Evolutionary conservation across 2,329 filamentous ascomycete genomes (phyloP).

Genomic region (Verticillium isaacii): DNA sequence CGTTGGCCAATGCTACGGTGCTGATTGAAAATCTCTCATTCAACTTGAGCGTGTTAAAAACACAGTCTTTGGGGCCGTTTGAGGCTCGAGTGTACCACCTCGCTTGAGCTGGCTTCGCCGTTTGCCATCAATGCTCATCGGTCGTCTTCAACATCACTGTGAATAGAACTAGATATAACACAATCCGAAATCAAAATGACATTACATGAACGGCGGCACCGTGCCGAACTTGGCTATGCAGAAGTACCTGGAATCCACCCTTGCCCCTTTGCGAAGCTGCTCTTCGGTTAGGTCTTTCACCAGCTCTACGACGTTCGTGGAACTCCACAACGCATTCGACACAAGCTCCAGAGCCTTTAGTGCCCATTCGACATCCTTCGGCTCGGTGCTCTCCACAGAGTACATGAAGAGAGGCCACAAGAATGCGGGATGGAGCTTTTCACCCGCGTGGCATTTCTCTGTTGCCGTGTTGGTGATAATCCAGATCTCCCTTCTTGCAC

Average conservation of each 20-base stretch:
- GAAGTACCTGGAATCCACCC: background rate
- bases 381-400: background rate
- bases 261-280: background rate
- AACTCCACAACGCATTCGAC: background rate
- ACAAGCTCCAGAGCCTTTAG: background rate
- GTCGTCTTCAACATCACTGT: no score
- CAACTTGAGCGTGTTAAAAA: background rate
- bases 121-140: no score
- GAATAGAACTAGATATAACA: no score
- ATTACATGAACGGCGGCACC: background rate
- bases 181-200: background rate
- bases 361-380: background rate
- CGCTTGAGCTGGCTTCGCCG: background rate
- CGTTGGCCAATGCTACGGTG: background rate
- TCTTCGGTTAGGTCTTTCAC: background rate
- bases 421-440: background rate
- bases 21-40: background rate
- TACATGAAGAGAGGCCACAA: background rate
- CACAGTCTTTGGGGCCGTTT: background rate
- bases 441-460: background rate
- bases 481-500: background rate
- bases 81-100: background rate
- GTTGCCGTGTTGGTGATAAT: background rate
- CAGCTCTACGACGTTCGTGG: background rate
- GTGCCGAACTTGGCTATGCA: background rate